Evolutionary conservation across 208 protist species (phyloP).

Genomic region (Acanthamoeba lenticulata): DNA sequence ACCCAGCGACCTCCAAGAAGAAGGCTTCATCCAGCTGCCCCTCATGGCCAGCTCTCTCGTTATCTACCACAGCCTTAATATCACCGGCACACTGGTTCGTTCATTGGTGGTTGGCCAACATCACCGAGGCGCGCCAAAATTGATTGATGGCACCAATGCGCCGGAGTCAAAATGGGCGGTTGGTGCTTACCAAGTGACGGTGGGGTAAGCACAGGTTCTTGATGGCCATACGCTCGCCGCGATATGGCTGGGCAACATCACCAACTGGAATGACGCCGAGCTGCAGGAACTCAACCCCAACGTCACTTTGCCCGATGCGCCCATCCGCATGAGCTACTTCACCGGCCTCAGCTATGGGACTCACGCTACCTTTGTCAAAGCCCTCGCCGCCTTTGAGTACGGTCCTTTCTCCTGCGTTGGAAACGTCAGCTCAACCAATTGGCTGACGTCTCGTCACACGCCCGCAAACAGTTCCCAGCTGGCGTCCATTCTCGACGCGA

Average conservation of each 20-base stretch:
- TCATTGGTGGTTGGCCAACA: neutral
- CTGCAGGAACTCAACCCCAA: conserved; percentile 1
- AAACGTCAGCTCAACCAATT: neutral
- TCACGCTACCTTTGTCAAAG: neutral
- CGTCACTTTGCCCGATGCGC: neutral
- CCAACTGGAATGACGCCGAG: neutral
- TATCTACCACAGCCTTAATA: conserved; percentile 8
- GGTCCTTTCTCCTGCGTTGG: neutral
- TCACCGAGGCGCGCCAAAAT: neutral
- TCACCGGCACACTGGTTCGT: neutral
- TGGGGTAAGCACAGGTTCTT: neutral
- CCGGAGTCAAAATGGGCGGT: too few relatives aligned
- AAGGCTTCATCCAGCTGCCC: neutral
- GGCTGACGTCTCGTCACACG: neutral
- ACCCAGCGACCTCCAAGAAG: neutral
- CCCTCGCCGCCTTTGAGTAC: neutral
- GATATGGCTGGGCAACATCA: neutral
- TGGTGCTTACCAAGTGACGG: too few relatives aligned
- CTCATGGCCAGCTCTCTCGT: neutral
- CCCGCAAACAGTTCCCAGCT: neutral
- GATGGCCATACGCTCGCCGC: neutral
- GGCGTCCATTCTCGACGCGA: neutral
- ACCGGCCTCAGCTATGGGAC: neutral
- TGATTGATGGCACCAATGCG: neutral
- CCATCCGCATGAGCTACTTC: conserved; percentile 22